Conservation (phyloP, 495 filamentous ascomycete species). For the Penicillium bovifimosum region DNA sequence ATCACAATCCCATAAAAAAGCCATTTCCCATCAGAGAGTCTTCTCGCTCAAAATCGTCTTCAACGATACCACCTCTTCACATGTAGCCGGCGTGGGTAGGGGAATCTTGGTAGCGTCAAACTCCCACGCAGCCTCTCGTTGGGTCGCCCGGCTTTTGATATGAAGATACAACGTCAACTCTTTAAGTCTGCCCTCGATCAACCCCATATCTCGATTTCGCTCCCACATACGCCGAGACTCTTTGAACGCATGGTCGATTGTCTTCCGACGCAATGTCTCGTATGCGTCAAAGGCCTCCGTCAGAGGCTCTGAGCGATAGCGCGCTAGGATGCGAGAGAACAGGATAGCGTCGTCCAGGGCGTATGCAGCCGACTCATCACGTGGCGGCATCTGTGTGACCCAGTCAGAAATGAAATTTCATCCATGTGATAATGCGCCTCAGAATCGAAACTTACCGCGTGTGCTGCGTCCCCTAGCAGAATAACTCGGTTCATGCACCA, state of each 20-base stretch:
- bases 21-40: not conserved
- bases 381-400: slow-evolving; percentile 50
- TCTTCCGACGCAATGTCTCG: slow-evolving; percentile 43
- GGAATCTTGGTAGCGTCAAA: slow-evolving; percentile 33
- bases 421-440: not conserved
- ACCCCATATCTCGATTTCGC: slow-evolving; percentile 37
- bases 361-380: slow-evolving; percentile 56
- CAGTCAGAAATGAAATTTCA: slow-evolving; percentile 4
- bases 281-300: slow-evolving; percentile 46
- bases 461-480: slow-evolving; percentile 54
- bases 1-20: slow-evolving; percentile 1
- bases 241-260: slow-evolving; percentile 49
- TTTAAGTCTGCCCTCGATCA: slow-evolving; percentile 34
- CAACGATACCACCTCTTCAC: slow-evolving; percentile 20
- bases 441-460: slow-evolving; percentile 43
- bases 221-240: slow-evolving; percentile 44
- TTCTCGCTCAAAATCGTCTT: slow-evolving; percentile 22
- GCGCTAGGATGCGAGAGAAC: slow-evolving; percentile 45
- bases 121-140: slow-evolving; percentile 35
- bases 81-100: slow-evolving; percentile 22
- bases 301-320: slow-evolving; percentile 32
- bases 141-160: slow-evolving; percentile 22
- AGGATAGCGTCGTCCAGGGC: slow-evolving; percentile 58
- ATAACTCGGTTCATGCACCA: slow-evolving; percentile 49
- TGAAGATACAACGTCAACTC: slow-evolving; percentile 35